Evolutionary conservation across 208 protist species (phyloP), one percentile per base, ranked within the genome.

Genomic region (Borovskyia barvae): DNA sequence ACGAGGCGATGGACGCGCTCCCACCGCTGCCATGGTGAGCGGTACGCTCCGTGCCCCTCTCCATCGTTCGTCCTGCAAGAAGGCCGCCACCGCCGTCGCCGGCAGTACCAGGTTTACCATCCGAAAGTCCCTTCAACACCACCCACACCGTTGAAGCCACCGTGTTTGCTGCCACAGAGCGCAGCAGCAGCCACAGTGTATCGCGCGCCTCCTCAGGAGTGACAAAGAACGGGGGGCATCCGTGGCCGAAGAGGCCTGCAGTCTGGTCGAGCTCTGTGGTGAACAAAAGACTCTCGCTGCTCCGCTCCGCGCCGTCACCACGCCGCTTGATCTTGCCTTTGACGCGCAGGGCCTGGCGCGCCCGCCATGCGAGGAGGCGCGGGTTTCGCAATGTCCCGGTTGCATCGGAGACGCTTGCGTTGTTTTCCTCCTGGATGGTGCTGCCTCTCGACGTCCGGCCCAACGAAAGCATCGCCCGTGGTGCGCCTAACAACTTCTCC

Each of bases 171-270:
- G 66, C 75, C 8, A 87, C 60, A 20, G 75, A 58, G 58, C 75
- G 77, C 25, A 87, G 66, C 52, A 87, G 69, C 54, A 80, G 46
- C 72, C 71, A 82, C 67, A 87, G 80, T 47, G 64, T 76, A 46
- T 87, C 80, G 26, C 75, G 75, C 0, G 75, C 80, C 43, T 87
- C 72, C 55, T 82, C 80, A n/a, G 66, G 60, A 47, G 57, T 68
- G 29, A 87, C 54, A 43, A 72, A 55, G 55, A 75, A 81, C 17
- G 75, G 66, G 22, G 75, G 75, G 29, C 51, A 77, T 22, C 62
- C 63, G 6, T 59, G 51, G 19, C 60, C 68, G 37, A 75, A 80
- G 45, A 51, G 62, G 56, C 29, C 22, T 15, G 30, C 25, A 32
- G 24, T 26, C 37, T 69, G 65, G 57, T 68, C 56, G n/a, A 72